These are phyloP conservation scores for Ustulina deusta DNA, from an alignment of 2,329 filamentous ascomycete species.

Conservation along the genomic window DNA sequence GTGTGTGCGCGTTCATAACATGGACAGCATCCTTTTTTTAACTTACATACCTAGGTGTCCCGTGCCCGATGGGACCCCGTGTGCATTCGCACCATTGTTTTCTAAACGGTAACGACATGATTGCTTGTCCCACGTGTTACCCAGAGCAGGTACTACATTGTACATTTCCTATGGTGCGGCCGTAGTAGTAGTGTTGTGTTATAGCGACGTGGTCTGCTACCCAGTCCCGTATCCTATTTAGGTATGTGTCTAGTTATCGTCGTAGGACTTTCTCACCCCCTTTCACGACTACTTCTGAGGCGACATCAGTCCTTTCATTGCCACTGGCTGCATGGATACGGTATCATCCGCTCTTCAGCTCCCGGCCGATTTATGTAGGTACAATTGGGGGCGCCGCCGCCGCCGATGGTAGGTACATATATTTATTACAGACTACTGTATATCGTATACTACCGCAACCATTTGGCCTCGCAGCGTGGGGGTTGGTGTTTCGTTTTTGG, in stretches of 20 bases:
- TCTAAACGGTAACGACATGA: slow-evolving; percentile 8
- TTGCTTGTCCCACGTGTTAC: slow-evolving; percentile 10
- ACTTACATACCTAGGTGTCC: neutral
- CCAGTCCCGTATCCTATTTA: neutral
- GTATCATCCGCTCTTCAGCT: slow-evolving; percentile 27
- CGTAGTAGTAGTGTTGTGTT: slow-evolving; percentile 1
- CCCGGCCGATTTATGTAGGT: slow-evolving; percentile 7
- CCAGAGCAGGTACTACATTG: neutral
- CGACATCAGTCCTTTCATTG: slow-evolving; percentile 19
- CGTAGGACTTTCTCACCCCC: slow-evolving; percentile 13
- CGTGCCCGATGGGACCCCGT: neutral
- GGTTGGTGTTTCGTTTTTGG: slow-evolving; percentile 11
- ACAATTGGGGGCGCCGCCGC: slow-evolving; percentile 8
- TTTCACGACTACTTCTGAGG: slow-evolving; percentile 9
- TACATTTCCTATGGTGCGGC: neutral
- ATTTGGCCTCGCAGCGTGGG: slow-evolving; percentile 21
- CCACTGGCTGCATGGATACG: slow-evolving; percentile 11
- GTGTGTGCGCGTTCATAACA: slow-evolving; percentile 8
- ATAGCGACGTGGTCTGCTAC: slow-evolving; percentile 1
- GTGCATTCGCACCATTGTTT: slow-evolving; percentile 14
- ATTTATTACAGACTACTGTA: slow-evolving; percentile 9
- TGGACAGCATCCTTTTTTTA: neutral
- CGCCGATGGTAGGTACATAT: slow-evolving; percentile 6
- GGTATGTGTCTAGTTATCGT: neutral
- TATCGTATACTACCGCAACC: neutral